Evolutionary conservation across 441 rosid genomes (phyloP), one percentile per base, ranked within the genome.

Genomic region (Aquilaria agallochum): DNA sequence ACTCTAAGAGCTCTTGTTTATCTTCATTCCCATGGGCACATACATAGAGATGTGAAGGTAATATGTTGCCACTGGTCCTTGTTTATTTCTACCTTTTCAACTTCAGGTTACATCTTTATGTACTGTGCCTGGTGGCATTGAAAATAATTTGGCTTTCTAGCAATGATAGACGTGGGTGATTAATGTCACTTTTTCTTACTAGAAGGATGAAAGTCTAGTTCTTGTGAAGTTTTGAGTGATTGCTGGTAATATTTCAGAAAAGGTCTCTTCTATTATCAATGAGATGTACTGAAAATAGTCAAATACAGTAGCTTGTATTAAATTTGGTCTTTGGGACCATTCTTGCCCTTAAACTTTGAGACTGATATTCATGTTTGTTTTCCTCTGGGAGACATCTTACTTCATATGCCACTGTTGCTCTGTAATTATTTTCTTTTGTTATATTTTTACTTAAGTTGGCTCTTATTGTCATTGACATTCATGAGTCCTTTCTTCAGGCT

Each of bases 21-120:
- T 84, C 96, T 95, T 71, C 99, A 92, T 83, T 74, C 83, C 36
- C 96, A 90, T 47, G 99, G 99, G 54, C 96, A 86, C 79, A 95
- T 95, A 64, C 99, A 95, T 67, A 87, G 99, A 77, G 99, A 95
- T 74, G 98, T 95, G 63, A 95, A 95, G 97, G 99, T 92, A 80
- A 60, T 31, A 11, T 50, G 53, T 51, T 64, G 49, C 60, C 9
- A 68, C 68, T 50, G 33, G 47, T 36, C n/a, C 36, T 2, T 31
- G 40, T 56, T 51, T 56, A 47, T 54, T 40, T 46, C 44, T 31
- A 40, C 45, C 5, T 40, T 40, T 40, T 40, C 45, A 40, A 40
- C 9, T 40, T 40, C 45, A 42, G 42, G 66, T 31, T 65, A 57
- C 47, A 50, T 51, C 46, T 50, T 62, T 33, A 55, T 62, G 51